A percentile compares a stretch with the other conserved stretches of the same genome.
phyloP scores from a whole-genome alignment of 2,329 filamentous ascomycete species.

The Hortaea werneckii region DNA sequence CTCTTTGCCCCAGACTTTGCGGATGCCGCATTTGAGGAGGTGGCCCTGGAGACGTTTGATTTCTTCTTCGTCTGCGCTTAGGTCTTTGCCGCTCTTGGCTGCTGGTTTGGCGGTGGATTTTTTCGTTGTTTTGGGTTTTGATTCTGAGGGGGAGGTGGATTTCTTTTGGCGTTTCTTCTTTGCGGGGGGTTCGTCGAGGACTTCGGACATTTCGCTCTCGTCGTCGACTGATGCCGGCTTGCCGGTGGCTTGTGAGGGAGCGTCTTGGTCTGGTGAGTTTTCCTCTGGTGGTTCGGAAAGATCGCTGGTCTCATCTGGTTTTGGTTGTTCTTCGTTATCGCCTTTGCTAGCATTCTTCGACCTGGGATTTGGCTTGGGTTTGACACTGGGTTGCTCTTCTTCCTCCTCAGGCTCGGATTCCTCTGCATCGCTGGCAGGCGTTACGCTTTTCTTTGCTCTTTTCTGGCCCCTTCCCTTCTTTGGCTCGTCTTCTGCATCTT shows the following conservation, averaged over 20 bases:
- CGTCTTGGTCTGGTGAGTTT: neutral
- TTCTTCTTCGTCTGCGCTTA: constrained; percentile 59
- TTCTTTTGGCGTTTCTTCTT: constrained; percentile 44
- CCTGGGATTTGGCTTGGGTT: neutral
- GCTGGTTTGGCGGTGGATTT: constrained; percentile 24
- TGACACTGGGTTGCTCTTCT: constrained; percentile 2
- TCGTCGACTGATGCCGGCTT: constrained; percentile 10
- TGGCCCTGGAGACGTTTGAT: constrained; percentile 83
- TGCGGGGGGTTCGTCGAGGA: constrained; percentile 66
- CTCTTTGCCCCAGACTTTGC: constrained; percentile 84
- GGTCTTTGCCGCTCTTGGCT: constrained; percentile 22
- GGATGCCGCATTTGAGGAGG: constrained; percentile 79
- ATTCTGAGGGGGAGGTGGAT: constrained; percentile 19
- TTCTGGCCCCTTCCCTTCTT: constrained; percentile 7
- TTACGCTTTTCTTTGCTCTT: constrained; percentile 15
- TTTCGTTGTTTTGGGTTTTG: constrained; percentile 33
- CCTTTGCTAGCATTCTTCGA: neutral
- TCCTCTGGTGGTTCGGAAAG: constrained; percentile 12
- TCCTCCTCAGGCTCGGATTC: constrained; percentile 1
- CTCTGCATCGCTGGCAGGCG: constrained; percentile 2
- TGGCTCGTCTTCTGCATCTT: constrained; percentile 9
- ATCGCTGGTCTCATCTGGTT: constrained; percentile 9
- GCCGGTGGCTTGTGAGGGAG: neutral
- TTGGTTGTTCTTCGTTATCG: constrained; percentile 3
- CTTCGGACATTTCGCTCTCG: constrained; percentile 57